Evolutionary conservation across 1,284 basidiomycete genomes (phyloP).

Genomic region (Phlebopus sp.): DNA sequence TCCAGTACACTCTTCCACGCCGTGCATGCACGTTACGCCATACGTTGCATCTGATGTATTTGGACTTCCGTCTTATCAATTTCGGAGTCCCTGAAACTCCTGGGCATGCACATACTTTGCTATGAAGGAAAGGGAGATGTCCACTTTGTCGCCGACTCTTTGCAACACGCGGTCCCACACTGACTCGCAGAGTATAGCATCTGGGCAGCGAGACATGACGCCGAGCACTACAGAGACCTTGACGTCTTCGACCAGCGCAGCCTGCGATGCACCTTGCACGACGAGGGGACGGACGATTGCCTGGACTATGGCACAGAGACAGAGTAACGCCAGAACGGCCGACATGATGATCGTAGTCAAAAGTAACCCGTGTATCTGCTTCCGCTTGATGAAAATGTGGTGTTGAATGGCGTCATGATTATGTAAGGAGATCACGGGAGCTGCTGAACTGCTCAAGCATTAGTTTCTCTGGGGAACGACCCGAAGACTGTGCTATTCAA

Average conservation of each 20-base stretch:
- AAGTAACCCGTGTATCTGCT: constrained; percentile 8
- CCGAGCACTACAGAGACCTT: constrained; percentile 62
- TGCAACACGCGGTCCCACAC: constrained; percentile 73
- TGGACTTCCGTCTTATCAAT: constrained; percentile 41
- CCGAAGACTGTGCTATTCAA: constrained; percentile 14
- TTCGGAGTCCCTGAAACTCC: constrained; percentile 6
- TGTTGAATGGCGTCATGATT: constrained; percentile 27
- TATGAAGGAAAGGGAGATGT: constrained; percentile 71
- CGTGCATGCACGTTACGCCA: constrained; percentile 79
- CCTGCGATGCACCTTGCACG: constrained; percentile 27
- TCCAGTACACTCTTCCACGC: constrained; percentile 77
- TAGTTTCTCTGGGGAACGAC: constrained; percentile 5
- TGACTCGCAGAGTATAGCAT: constrained; percentile 74
- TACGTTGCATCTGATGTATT: constrained; percentile 63
- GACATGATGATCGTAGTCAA: constrained; percentile 26
- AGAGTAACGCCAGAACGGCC: constrained; percentile 17
- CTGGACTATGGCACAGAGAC: constrained; percentile 13
- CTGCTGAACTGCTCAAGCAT: constrained; percentile 1
- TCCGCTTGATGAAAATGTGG: constrained; percentile 4
- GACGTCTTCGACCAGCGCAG: constrained; percentile 29
- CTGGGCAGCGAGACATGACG: constrained; percentile 79
- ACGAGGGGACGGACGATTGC: constrained; percentile 20
- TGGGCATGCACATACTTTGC: constrained; percentile 48
- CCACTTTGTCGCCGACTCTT: constrained; percentile 61
- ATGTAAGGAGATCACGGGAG: constrained; percentile 19